Evolutionary conservation across 345 rosid genomes (phyloP).

Genomic region (Conringia planisiliqua): DNA sequence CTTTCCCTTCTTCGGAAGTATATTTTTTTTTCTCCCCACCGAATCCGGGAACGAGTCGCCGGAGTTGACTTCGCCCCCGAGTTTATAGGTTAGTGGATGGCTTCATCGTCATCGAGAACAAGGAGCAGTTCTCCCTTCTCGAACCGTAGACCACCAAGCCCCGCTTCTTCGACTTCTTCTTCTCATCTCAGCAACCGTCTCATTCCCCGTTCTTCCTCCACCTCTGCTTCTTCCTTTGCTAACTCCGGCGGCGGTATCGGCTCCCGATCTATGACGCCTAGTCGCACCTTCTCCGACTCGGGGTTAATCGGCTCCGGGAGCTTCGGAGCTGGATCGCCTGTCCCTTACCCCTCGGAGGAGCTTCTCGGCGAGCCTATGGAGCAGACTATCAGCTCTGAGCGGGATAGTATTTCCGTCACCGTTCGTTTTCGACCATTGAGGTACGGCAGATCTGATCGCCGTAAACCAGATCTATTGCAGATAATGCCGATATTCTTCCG

Average conservation of each 20-base stretch:
- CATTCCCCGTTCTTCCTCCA: constrained; percentile 72
- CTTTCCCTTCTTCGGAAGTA: not conserved
- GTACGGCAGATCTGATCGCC: constrained; percentile 44
- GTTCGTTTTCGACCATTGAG: constrained; percentile 95
- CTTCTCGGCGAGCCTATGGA: constrained; percentile 61
- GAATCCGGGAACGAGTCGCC: constrained; percentile 34
- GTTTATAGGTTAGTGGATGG: constrained; percentile 43
- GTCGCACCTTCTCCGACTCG: constrained; percentile 63
- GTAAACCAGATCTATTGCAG: constrained; percentile 44
- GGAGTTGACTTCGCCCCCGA: constrained; percentile 35
- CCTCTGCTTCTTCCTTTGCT: constrained; percentile 56
- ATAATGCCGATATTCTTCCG: constrained; percentile 7
- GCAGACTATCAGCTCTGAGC: constrained; percentile 56
- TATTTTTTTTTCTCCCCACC: constrained; percentile 8
- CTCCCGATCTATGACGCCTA: constrained; percentile 82
- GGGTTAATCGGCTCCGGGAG: constrained; percentile 37
- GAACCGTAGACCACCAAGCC: constrained; percentile 63
- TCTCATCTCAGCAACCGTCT: constrained; percentile 41
- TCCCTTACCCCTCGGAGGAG: constrained; percentile 63
- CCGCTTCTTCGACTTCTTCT: constrained; percentile 77
- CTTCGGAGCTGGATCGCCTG: constrained; percentile 46
- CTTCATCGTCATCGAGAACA: constrained; percentile 77
- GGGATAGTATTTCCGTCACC: constrained; percentile 94
- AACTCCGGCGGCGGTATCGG: constrained; percentile 46
- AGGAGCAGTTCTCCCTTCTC: constrained; percentile 87